Conservation (phyloP, 1,284 basidiomycete genomes). For the Afroboletus lepidellus region DNA sequence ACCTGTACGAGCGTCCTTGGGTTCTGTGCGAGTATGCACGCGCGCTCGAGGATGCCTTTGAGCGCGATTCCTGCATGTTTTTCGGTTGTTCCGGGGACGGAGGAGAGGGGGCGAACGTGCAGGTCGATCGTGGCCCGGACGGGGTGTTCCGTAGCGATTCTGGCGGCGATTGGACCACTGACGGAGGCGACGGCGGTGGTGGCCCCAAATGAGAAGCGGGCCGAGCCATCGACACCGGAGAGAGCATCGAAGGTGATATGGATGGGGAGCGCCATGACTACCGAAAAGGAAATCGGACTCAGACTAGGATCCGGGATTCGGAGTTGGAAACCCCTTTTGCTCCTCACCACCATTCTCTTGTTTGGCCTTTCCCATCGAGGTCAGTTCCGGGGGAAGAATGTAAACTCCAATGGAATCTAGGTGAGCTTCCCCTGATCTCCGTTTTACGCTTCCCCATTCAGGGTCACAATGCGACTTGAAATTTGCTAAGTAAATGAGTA, state of each 20-base stretch:
- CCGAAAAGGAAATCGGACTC: background rate
- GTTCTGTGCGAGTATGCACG: slow-evolving; percentile 57
- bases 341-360: no score
- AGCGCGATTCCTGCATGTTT: slow-evolving; percentile 54
- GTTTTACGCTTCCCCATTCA: background rate
- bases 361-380: no score
- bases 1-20: slow-evolving; percentile 72
- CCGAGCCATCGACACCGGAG: slow-evolving; percentile 34
- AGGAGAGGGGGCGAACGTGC: slow-evolving; percentile 60
- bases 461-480: background rate
- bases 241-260: slow-evolving; percentile 30
- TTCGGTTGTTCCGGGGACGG: slow-evolving; percentile 64
- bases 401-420: no score
- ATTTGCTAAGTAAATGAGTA: no score
- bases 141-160: slow-evolving; percentile 61
- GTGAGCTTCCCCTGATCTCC: background rate
- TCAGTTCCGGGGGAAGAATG: no score
- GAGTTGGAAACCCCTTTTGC: no score
- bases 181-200: slow-evolving; percentile 60
- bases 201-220: slow-evolving; percentile 32
- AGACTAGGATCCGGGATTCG: no score
- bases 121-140: slow-evolving; percentile 75
- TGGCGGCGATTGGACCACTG: slow-evolving; percentile 75
- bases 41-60: slow-evolving; percentile 54
- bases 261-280: slow-evolving; percentile 10